Percentiles rank a stretch among this genome's conserved stretches.
Conservation (phyloP, 108 stramenopile species). For the Skeletonema potamos region DNA sequence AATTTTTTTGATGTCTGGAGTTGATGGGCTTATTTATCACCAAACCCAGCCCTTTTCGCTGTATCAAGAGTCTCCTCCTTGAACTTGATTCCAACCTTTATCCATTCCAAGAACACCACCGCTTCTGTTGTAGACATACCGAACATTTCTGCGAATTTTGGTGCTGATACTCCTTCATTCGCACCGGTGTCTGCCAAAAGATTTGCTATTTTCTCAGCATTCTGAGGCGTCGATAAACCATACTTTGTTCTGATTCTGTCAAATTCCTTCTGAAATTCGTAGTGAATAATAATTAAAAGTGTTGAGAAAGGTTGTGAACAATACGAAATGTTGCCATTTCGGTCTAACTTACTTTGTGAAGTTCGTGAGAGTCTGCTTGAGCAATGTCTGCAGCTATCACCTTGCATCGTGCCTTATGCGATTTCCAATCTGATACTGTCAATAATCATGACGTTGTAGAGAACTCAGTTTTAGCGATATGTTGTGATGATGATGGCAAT, state of each 20-base stretch:
- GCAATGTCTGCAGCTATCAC: slow-evolving; percentile 42
- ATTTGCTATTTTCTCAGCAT: slow-evolving; percentile 60
- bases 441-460: neutral
- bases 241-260: slow-evolving; percentile 62
- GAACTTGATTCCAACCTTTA: slow-evolving; percentile 75
- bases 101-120: slow-evolving; percentile 81
- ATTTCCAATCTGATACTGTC: slow-evolving; percentile 50
- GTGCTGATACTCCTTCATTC: slow-evolving; percentile 51
- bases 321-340: no score
- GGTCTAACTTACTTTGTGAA: no score
- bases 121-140: slow-evolving; percentile 69
- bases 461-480: neutral
- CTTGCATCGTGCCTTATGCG: slow-evolving; percentile 51
- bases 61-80: slow-evolving; percentile 64
- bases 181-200: slow-evolving; percentile 35
- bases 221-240: slow-evolving; percentile 46
- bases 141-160: slow-evolving; percentile 65
- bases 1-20: no score
- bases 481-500: slow-evolving; percentile 20
- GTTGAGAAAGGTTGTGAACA: no score
- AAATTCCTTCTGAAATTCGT: slow-evolving; percentile 64
- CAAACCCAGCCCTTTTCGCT: slow-evolving; percentile 60
- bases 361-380: slow-evolving; percentile 55
- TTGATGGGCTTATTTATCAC: neutral
- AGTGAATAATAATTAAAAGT: no score